A percentile compares a stretch with the other conserved stretches of the same genome.
Evolutionary conservation across 2,329 filamentous ascomycete genomes (phyloP).

Genomic region (Trichoderma simmonsii): DNA sequence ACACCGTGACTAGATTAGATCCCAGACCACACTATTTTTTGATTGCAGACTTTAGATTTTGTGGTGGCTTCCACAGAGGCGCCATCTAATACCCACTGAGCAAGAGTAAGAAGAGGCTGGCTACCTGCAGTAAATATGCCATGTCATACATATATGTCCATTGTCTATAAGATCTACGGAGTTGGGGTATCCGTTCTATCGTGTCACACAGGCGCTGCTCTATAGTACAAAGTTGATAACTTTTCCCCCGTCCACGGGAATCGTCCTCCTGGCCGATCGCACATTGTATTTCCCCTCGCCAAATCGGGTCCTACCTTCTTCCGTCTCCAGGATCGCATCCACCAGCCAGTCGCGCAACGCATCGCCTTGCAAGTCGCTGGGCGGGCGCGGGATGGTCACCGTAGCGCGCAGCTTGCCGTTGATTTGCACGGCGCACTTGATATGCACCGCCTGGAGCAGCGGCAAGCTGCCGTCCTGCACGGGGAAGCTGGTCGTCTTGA

Average conservation of each 20-base stretch:
- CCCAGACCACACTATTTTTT: neutral
- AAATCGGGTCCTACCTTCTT: slow-evolving; percentile 58
- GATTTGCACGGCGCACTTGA: slow-evolving; percentile 67
- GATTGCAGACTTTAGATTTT: neutral
- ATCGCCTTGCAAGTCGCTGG: slow-evolving; percentile 39
- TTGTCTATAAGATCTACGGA: slow-evolving; percentile 15
- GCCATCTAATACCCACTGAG: neutral
- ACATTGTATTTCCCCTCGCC: slow-evolving; percentile 45
- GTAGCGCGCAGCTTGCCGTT: slow-evolving; percentile 75
- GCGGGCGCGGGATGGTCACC: slow-evolving; percentile 58
- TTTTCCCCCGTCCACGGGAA: slow-evolving; percentile 64
- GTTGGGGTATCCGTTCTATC: slow-evolving; percentile 15
- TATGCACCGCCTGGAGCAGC: slow-evolving; percentile 48
- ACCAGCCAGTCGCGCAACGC: slow-evolving; percentile 60
- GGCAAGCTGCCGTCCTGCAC: slow-evolving; percentile 48
- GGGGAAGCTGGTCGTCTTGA: slow-evolving; percentile 57
- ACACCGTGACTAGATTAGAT: slow-evolving; percentile 8
- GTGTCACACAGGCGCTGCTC: slow-evolving; percentile 18
- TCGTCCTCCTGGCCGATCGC: slow-evolving; percentile 56
- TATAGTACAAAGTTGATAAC: slow-evolving; percentile 71
- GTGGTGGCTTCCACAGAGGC: neutral
- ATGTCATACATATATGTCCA: neutral
- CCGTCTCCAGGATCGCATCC: slow-evolving; percentile 56
- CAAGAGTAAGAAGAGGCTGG: too few species aligned
- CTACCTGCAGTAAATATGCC: neutral